Percentiles rank a stretch among this genome's conserved stretches.
Conservation (phyloP, 2,329 filamentous ascomycete genomes). For the Dendrostoma leiphaemia region DNA sequence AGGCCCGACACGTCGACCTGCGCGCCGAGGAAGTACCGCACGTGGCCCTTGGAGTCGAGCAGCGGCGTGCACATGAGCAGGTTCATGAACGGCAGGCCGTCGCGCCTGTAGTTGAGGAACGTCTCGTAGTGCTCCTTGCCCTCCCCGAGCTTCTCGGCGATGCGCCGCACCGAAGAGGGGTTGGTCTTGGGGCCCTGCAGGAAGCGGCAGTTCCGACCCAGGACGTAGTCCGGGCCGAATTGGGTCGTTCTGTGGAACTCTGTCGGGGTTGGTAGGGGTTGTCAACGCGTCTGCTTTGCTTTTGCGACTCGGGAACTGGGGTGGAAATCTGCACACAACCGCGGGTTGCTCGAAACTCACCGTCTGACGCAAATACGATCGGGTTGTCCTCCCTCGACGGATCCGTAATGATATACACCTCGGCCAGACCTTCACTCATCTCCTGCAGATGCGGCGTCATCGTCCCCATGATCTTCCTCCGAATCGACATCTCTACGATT, state of each 20-base stretch:
- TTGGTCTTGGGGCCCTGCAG: slow-evolving; percentile 74
- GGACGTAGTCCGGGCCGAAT: slow-evolving; percentile 51
- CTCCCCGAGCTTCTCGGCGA: slow-evolving; percentile 58
- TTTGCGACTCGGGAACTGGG: too few relatives aligned
- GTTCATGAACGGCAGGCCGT: slow-evolving; percentile 76
- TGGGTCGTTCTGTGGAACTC: slow-evolving; percentile 44
- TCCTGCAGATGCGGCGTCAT: slow-evolving; percentile 62
- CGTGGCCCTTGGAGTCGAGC: slow-evolving; percentile 62
- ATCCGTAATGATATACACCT: slow-evolving; percentile 76
- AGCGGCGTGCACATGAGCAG: slow-evolving; percentile 72
- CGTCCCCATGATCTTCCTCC: slow-evolving; percentile 65
- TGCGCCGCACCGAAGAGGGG: slow-evolving; percentile 56
- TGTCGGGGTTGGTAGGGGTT: slow-evolving; percentile 28
- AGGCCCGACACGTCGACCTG: slow-evolving; percentile 71
- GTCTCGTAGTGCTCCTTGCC: slow-evolving; percentile 73
- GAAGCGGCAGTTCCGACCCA: slow-evolving; percentile 77
- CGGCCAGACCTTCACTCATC: slow-evolving; percentile 71
- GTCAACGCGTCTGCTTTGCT: too few relatives aligned
- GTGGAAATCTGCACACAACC: too few relatives aligned
- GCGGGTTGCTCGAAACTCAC: too few relatives aligned
- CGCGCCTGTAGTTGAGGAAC: slow-evolving; percentile 74
- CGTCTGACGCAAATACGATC: slow-evolving; percentile 74
- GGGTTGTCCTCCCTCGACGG: slow-evolving; percentile 72
- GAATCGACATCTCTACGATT: slow-evolving; percentile 68
- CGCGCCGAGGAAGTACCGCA: slow-evolving; percentile 69